A percentile compares a stretch with the other conserved stretches of the same genome.
Evolutionary conservation across 2,329 filamentous ascomycete species (phyloP).

Genomic region (Cladosporium sp.): DNA sequence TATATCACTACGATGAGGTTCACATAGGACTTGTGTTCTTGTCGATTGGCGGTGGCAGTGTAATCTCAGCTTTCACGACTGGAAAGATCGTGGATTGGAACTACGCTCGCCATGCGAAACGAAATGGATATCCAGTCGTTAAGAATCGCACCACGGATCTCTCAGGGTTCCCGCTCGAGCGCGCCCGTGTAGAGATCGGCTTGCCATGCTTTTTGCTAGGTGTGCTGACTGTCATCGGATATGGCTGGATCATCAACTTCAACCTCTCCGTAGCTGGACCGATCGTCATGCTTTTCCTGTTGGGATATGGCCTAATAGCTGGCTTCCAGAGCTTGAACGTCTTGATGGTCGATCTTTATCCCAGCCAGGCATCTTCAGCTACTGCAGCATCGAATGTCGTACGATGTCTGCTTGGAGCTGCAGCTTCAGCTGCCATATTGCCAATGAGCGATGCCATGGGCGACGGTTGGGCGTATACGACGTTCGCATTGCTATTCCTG

Average conservation of each 20-base stretch:
- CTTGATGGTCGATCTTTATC: slow-evolving; percentile 49
- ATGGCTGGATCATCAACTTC: slow-evolving; percentile 44
- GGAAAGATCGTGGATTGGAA: slow-evolving; percentile 47
- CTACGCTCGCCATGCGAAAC: slow-evolving; percentile 40
- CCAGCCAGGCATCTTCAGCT: slow-evolving; percentile 42
- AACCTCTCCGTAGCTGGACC: slow-evolving; percentile 32
- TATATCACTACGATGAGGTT: slow-evolving; percentile 44
- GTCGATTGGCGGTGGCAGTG: slow-evolving; percentile 43
- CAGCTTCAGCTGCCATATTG: slow-evolving; percentile 40
- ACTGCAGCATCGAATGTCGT: slow-evolving; percentile 48
- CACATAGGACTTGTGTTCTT: slow-evolving; percentile 47
- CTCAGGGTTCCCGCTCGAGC: slow-evolving; percentile 45
- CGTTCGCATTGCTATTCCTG: slow-evolving; percentile 34
- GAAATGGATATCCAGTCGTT: slow-evolving; percentile 35
- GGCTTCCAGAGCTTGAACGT: slow-evolving; percentile 49
- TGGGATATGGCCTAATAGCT: slow-evolving; percentile 41
- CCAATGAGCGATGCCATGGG: slow-evolving; percentile 43
- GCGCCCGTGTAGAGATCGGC: slow-evolving; percentile 43
- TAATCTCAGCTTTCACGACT: slow-evolving; percentile 42
- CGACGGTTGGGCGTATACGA: slow-evolving; percentile 45
- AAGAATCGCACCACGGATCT: slow-evolving; percentile 41
- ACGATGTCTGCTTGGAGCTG: slow-evolving; percentile 47
- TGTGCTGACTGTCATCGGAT: slow-evolving; percentile 38
- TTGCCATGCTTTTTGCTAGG: slow-evolving; percentile 40
- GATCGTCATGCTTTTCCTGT: slow-evolving; percentile 30